phyloP scores from a whole-genome alignment of 768 basidiomycete genomes.

The Psilocybe cyanescens region DNA sequence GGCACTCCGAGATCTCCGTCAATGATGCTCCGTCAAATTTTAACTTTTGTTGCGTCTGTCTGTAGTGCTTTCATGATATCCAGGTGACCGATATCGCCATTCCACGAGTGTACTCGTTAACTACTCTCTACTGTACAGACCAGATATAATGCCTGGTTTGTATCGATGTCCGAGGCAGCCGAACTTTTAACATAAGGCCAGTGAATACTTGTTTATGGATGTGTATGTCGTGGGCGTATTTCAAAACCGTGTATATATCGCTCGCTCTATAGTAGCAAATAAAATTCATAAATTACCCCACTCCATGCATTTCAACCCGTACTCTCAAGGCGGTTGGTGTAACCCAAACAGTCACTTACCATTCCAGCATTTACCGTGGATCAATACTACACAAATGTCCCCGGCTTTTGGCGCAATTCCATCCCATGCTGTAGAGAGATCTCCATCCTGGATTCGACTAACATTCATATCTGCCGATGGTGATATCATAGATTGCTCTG shows the following conservation, averaged over 20 bases:
- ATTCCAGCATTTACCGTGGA: not conserved
- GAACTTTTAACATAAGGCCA: no score
- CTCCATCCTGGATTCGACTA: conserved; percentile 24
- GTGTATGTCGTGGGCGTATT: no score
- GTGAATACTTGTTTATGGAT: no score
- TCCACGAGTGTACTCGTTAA: no score
- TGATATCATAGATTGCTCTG: conserved; percentile 23
- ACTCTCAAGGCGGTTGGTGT: conserved; percentile 24
- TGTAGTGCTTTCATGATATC: no score
- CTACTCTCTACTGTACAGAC: no score
- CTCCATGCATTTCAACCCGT: conserved; percentile 19
- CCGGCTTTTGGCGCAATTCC: conserved; percentile 26
- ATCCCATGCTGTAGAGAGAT: conserved; percentile 14
- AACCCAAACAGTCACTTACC: conserved; percentile 14
- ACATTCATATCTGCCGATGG: conserved; percentile 20
- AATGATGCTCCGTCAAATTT: no score
- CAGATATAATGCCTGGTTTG: no score
- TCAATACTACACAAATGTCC: conserved; percentile 10
- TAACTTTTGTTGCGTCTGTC: no score
- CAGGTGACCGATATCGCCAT: no score
- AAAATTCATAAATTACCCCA: not conserved
- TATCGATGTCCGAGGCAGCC: no score
- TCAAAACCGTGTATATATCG: not conserved
- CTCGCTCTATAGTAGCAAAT: not conserved
- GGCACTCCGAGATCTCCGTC: no score